Evolutionary conservation across 768 basidiomycete genomes (phyloP), one percentile per base, ranked within the genome.

Genomic region (Artomyces pyxidatus): DNA sequence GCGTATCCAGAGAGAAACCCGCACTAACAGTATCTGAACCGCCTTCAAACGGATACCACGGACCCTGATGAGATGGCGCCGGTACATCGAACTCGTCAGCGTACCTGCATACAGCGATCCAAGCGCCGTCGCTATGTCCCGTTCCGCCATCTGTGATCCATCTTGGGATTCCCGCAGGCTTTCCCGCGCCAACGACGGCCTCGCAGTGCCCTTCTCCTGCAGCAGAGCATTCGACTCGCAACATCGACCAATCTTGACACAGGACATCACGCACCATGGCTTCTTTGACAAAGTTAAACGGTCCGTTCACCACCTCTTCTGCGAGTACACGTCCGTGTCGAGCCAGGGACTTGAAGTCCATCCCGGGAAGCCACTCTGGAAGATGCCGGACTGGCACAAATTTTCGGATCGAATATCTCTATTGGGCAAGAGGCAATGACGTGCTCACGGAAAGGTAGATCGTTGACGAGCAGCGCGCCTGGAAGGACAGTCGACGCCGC

Each of bases 291-390:
- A 68, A 77, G 35, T 76, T 73, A 48, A 75, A 87, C 6, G 85
- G 83, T 49, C 67, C 66, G 26, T 87, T 77, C 17, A 80, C 78
- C 43, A 80, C 83, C 52, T 79, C 77, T 42, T 78, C 73, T 63
- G 85, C 75, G 65, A 73, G 75, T 26, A 69, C 71, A 61, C 77
- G 84, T 85, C 85, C 87, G 8, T 52, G 59, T 7, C 49, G 64
- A 1, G 84, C 83, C 50, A 81, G 81, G 17, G 66, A 64, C 61
- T 78, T 76, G 67, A 88, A 90, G 2, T 73, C 74, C 4, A 78
- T 73, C 10, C 84, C 84, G 19, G 87, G 87, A 41, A 77, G 66
- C 81, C 83, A 87, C 38, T 60, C 58, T 0, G 87, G 87, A 23
- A 87, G 59, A 55, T 76, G 60, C 58, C 71, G 73, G 56, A 88